A percentile compares a stretch with the other conserved stretches of the same genome.
Evolutionary conservation across 352 stramenopile species (phyloP).

Genomic region (Phytophthora podocarpi): DNA sequence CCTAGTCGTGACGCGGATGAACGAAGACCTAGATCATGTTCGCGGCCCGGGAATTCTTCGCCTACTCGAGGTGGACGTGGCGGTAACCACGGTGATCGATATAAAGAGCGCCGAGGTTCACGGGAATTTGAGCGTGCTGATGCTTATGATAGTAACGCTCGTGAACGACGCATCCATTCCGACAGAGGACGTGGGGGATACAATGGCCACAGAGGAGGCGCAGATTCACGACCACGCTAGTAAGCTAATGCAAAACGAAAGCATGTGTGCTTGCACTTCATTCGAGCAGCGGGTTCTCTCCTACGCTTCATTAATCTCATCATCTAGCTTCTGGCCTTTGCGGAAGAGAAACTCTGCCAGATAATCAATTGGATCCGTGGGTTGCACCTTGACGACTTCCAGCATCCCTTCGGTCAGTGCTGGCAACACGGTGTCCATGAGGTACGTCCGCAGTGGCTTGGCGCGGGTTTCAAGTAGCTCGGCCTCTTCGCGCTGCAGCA

Average conservation of each 20-base stretch:
- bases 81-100: not conserved
- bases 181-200: conserved; percentile 17
- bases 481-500: conserved; percentile 79
- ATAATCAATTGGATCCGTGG: conserved; percentile 88
- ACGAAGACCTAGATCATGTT: conserved; percentile 17
- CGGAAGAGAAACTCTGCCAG: conserved; percentile 88
- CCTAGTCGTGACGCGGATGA: not conserved
- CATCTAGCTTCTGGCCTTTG: conserved; percentile 70
- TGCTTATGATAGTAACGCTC: conserved; percentile 1
- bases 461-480: conserved; percentile 81
- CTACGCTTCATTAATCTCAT: conserved; percentile 34
- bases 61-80: not conserved
- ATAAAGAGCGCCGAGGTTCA: conserved; percentile 9
- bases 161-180: conserved; percentile 6
- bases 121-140: conserved; percentile 11
- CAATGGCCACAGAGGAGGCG: conserved; percentile 24
- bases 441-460: conserved; percentile 79
- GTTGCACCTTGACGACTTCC: conserved; percentile 87
- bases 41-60: conserved; percentile 1
- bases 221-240: conserved; percentile 12
- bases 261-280: conserved; percentile 2
- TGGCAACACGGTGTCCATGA: conserved; percentile 87
- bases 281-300: conserved; percentile 10
- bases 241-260: conserved; percentile 13
- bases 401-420: conserved; percentile 87